These are phyloP conservation scores for Fusarium papillatum DNA, from an alignment of 2,329 filamentous ascomycete genomes.

Conservation along the genomic window DNA sequence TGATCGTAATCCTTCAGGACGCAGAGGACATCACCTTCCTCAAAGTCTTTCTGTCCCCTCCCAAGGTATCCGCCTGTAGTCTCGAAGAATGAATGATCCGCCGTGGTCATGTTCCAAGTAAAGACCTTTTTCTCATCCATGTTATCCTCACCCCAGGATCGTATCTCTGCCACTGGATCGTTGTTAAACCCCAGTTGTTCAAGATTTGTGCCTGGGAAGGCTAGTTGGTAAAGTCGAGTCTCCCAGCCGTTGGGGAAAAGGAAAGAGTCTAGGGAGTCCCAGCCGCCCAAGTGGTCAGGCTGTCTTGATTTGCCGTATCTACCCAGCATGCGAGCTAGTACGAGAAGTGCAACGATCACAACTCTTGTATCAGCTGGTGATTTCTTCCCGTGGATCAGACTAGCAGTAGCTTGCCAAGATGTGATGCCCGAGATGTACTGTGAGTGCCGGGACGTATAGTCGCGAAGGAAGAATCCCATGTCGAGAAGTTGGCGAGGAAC, in stretches of 20 bases:
- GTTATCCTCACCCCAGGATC: too few relatives aligned
- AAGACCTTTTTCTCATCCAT: too few relatives aligned
- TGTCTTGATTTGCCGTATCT: rapidly evolving
- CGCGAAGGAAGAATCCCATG: neutral
- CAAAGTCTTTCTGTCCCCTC: neutral
- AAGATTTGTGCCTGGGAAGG: neutral
- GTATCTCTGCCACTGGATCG: too few relatives aligned
- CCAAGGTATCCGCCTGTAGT: neutral
- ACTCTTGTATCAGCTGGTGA: neutral
- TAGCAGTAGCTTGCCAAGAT: neutral
- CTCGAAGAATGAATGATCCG: neutral
- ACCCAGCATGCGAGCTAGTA: rapidly evolving
- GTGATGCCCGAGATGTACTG: neutral
- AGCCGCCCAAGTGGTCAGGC: neutral
- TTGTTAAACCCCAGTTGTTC: too few relatives aligned
- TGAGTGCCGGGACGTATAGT: neutral
- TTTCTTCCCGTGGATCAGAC: neutral
- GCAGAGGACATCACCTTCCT: neutral
- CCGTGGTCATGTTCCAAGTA: too few relatives aligned
- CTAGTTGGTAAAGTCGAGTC: neutral
- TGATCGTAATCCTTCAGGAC: neutral
- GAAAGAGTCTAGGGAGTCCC: neutral
- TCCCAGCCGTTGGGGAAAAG: neutral
- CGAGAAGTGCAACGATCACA: neutral
- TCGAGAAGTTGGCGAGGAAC: too few relatives aligned